These are phyloP conservation scores for Plantago ovata DNA, from an alignment of 257 asterid species.

Conservation along the genomic window DNA sequence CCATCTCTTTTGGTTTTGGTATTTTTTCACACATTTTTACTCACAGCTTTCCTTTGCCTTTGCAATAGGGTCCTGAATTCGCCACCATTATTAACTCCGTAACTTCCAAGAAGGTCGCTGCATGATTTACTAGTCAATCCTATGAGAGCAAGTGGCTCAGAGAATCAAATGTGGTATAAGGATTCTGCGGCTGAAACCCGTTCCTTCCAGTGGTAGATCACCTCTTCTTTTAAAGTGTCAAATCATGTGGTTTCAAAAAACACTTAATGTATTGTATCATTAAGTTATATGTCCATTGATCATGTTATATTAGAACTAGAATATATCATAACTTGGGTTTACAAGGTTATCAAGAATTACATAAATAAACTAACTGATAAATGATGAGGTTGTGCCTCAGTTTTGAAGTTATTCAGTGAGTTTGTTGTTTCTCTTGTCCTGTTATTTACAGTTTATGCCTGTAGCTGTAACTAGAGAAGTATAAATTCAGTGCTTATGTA, in stretches of 20 bases:
- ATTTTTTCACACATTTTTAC: constrained; percentile 2
- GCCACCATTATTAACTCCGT: constrained; percentile 90
- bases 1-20: background rate
- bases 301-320: constrained; percentile 17
- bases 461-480: too few relatives aligned
- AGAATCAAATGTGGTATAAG: constrained; percentile 20
- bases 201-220: constrained; percentile 14
- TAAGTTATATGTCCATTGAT: constrained; percentile 4
- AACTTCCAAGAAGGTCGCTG: constrained; percentile 87
- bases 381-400: constrained; percentile 22
- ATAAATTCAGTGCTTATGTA: too few relatives aligned
- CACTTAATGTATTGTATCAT: constrained; percentile 17
- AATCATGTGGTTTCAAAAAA: constrained; percentile 2
- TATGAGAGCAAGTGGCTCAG: constrained; percentile 23
- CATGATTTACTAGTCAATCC: constrained; percentile 34
- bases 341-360: constrained; percentile 6
- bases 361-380: constrained; percentile 16
- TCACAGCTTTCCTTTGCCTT: constrained; percentile 7
- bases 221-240: constrained; percentile 12
- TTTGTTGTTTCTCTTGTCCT: background rate
- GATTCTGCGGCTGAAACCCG: constrained; percentile 16
- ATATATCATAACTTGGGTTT: constrained; percentile 10
- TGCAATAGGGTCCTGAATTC: constrained; percentile 83
- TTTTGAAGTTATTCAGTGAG: constrained; percentile 20
- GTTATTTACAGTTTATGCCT: too few relatives aligned